Percentiles rank a stretch among this genome's conserved stretches.
Evolutionary conservation across 2,329 filamentous ascomycete genomes (phyloP).

Genomic region (Trichophyton verrucosum): DNA sequence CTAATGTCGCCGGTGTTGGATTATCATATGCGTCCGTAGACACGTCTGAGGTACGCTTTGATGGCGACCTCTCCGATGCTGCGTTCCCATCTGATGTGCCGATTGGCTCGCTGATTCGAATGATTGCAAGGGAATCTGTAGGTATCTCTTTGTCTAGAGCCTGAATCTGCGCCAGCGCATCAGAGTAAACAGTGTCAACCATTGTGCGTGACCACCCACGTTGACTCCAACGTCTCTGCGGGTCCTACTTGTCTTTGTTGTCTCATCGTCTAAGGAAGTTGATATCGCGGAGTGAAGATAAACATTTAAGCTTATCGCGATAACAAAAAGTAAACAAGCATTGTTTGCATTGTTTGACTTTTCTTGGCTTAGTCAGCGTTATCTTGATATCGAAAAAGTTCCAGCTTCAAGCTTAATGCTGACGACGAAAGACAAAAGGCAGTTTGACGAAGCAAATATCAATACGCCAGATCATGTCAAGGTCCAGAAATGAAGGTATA

Average conservation of each 20-base stretch:
- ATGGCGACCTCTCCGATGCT: slow-evolving; percentile 19
- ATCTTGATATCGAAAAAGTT: background rate
- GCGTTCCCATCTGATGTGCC: slow-evolving; percentile 27
- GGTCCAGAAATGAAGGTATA: background rate
- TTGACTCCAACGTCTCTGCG: too few species aligned
- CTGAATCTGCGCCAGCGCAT: background rate
- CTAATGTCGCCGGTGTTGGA: slow-evolving; percentile 61
- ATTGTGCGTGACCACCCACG: background rate
- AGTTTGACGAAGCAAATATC: background rate
- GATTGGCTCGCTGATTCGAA: slow-evolving; percentile 65
- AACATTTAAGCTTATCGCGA: slow-evolving; percentile 3
- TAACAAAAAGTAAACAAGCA: background rate
- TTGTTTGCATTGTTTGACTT: background rate
- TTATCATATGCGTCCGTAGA: slow-evolving; percentile 53
- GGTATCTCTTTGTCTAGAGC: background rate
- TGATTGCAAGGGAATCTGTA: slow-evolving; percentile 48
- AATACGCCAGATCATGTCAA: slow-evolving; percentile 5
- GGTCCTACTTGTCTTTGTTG: background rate
- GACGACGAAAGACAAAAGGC: background rate
- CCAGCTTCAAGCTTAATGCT: background rate
- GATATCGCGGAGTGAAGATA: background rate
- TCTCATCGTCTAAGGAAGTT: background rate
- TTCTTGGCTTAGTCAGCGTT: background rate
- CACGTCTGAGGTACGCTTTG: slow-evolving; percentile 57
- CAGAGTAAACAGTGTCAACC: background rate